A percentile compares a stretch with the other conserved stretches of the same genome.
Conservation (phyloP, 176 grass and related monocot species). For the Echinochloa phyllopogon region DNA sequence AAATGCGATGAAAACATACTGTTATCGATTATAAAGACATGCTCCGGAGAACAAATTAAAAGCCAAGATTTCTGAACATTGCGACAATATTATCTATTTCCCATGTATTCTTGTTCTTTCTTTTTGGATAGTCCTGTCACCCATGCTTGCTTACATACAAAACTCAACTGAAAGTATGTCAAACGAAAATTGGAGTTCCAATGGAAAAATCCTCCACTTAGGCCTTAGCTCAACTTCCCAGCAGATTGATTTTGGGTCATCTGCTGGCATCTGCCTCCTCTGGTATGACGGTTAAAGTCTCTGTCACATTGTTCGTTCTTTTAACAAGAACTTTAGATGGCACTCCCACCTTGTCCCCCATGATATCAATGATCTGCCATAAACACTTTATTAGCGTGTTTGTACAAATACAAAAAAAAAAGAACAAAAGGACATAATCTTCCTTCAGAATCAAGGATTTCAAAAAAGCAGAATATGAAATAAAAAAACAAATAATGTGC, state of each 20-base stretch:
- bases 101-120: background rate
- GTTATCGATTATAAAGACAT: background rate
- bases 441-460: background rate
- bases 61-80: background rate
- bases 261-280: conserved; percentile 65
- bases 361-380: conserved; percentile 75
- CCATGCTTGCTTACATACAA: background rate
- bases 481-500: background rate
- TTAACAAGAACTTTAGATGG: conserved; percentile 67
- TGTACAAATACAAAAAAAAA: conserved; percentile 47
- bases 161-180: conserved; percentile 32
- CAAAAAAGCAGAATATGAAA: background rate
- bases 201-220: conserved; percentile 16
- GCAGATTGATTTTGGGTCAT: conserved; percentile 46
- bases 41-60: background rate
- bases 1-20: background rate
- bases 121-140: background rate
- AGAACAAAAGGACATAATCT: background rate
- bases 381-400: conserved; percentile 21
- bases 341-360: conserved; percentile 71
- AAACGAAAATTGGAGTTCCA: conserved; percentile 6
- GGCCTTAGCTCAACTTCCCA: conserved; percentile 3
- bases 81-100: conserved; percentile 1
- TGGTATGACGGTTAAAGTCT: conserved; percentile 67
- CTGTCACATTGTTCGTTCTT: conserved; percentile 46